phyloP scores from a whole-genome alignment of 305 asterid species.

The Rubia peregrina region DNA sequence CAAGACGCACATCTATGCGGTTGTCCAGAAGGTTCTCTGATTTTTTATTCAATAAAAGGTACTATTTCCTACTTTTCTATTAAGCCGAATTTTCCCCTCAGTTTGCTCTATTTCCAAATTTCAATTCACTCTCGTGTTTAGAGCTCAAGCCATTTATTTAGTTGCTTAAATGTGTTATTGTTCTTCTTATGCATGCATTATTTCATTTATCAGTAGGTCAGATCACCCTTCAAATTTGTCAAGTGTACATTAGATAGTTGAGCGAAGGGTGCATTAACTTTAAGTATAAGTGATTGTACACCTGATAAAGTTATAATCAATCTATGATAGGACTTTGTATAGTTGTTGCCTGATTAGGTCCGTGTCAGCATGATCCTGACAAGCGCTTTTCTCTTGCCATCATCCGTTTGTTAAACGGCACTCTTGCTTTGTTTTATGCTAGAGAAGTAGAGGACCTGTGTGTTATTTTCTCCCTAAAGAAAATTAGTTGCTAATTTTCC shows the following conservation, averaged over 20 bases:
- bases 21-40: conserved; percentile 53
- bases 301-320: too few species aligned
- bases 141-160: too few species aligned
- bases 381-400: too few species aligned
- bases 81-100: background rate
- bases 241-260: too few species aligned
- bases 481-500: conserved; percentile 16
- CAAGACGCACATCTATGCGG: conserved; percentile 49
- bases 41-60: conserved; percentile 68
- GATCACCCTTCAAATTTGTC: too few species aligned
- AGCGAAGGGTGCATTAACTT: background rate
- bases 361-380: background rate
- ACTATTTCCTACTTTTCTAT: background rate
- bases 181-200: too few species aligned
- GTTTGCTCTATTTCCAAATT: background rate
- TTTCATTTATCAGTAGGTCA: background rate
- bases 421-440: background rate
- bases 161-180: too few species aligned
- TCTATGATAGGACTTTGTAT: too few species aligned
- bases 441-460: background rate
- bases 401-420: background rate
- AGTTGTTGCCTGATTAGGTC: background rate
- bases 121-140: background rate
- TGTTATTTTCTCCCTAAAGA: background rate
- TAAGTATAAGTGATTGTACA: background rate